Evolutionary conservation across 2,329 filamentous ascomycete genomes (phyloP), one percentile per base, ranked within the genome.

Genomic region (Mycosphaerella sp.): DNA sequence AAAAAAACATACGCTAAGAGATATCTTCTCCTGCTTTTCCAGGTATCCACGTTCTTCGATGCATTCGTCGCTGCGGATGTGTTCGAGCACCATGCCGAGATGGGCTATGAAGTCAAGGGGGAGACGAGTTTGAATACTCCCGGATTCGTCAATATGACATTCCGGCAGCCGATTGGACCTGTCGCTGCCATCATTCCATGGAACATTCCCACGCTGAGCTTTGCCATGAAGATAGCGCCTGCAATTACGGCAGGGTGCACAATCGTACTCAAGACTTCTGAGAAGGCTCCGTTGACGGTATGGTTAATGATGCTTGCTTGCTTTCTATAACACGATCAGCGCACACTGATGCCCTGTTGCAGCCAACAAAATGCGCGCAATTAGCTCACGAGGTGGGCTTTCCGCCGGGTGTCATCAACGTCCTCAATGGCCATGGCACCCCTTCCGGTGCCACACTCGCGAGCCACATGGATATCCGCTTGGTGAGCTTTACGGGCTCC

Each of bases 161-260:
- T 64, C 41, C 52, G 60, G 6, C 63, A 68, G 58, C 66, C 66
- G 1, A 63, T 66, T 21, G 66, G 66, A n/a, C 60, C 62, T 6
- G 56, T 63, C 10, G 64, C 59, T 3, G 78, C 80, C 67, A 89
- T 90, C 59, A 87, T 89, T 54, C 86, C 87, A n/a, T 92, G 87
- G 86, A 92, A 91, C 68, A 87, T 84, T 60, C 87, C 87, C 1
- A 76, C 90, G 1, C 75, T 78, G n/a, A 89, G 89, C 80, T 84
- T 84, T 11, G 81, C 81, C 3, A 86, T 85, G 83, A 89, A 90
- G 66, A 76, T 91, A 1, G 87, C 84, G 12, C 87, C 87, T 40
- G 78, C 79, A 9, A 68, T 82, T 0, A 78, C 76, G 9, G 76
- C 74, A 26, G 79, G 79, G 14, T 80, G 80, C 63, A 80, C 78